Evolutionary conservation across 345 rosid species (phyloP).

Genomic region (Lepidium didymum): DNA sequence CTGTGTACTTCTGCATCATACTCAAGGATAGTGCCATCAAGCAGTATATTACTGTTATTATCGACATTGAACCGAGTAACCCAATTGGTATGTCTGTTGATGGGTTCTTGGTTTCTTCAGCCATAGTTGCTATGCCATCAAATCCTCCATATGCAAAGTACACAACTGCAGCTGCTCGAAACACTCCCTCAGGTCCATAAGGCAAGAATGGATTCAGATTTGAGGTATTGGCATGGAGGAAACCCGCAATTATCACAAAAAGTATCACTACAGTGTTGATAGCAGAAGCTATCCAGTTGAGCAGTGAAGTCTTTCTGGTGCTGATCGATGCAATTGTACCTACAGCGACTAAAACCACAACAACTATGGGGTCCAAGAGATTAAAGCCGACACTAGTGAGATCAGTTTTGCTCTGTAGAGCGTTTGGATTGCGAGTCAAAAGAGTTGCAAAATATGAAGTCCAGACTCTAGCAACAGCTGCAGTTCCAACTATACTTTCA

Average conservation of each 20-base stretch:
- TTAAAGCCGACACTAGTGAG: conserved; percentile 27
- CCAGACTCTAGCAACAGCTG: conserved; percentile 79
- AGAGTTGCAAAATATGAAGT: conserved; percentile 79
- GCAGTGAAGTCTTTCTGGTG: conserved; percentile 48
- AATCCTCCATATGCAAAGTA: conserved; percentile 65
- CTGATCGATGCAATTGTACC: conserved; percentile 44
- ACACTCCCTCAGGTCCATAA: conserved; percentile 40
- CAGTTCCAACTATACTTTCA: conserved; percentile 63
- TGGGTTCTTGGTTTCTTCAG: conserved; percentile 62
- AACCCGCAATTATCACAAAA: conserved; percentile 49
- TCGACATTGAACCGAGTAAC: conserved; percentile 50
- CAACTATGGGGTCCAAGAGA: conserved; percentile 57
- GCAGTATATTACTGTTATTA: conserved; percentile 37
- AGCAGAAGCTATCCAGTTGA: conserved; percentile 52
- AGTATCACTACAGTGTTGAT: conserved; percentile 37
- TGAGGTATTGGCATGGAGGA: conserved; percentile 32
- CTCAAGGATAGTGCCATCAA: conserved; percentile 38
- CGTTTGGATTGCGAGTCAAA: conserved; percentile 45
- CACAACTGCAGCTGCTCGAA: conserved; percentile 46
- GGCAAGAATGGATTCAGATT: conserved; percentile 43
- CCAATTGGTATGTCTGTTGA: conserved; percentile 59
- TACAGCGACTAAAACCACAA: conserved; percentile 25
- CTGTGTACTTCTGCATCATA: conserved; percentile 45
- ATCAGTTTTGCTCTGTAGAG: conserved; percentile 40
- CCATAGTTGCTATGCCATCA: conserved; percentile 55